These are phyloP conservation scores for Solanum verrucosum DNA, from an alignment of 257 asterid species.

Conservation along the genomic window DNA sequence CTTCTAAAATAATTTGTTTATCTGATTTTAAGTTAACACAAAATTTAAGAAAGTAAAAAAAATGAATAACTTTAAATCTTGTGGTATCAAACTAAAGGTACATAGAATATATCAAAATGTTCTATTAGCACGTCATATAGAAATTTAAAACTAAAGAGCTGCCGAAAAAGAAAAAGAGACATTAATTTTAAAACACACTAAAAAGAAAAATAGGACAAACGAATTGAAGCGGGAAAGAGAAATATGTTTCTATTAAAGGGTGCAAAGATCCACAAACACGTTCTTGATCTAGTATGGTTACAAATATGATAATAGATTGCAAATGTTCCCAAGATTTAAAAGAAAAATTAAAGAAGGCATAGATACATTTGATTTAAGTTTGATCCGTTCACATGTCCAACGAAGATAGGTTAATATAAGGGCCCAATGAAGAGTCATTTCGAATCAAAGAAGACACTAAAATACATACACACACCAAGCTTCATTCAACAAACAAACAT, in stretches of 20 bases:
- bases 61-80: not conserved
- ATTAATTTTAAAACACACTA: not conserved
- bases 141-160: too few relatives aligned
- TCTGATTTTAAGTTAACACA: not conserved
- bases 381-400: not conserved
- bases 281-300: not conserved
- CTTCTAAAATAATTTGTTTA: not conserved
- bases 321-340: not conserved
- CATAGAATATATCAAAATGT: not conserved
- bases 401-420: not conserved
- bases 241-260: not conserved
- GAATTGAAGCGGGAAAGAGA: accelerated
- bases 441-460: not conserved
- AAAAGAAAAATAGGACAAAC: not conserved
- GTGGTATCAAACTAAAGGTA: not conserved
- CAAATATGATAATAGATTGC: not conserved
- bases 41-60: not conserved
- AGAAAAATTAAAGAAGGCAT: not conserved
- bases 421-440: not conserved
- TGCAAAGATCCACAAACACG: not conserved
- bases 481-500: not conserved
- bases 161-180: too few relatives aligned
- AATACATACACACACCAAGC: not conserved
- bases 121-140: not conserved
- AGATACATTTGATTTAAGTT: not conserved